Base-by-base conservation (phyloP, 2,329 filamentous ascomycete species). In the Pseudonectria foliicola region DNA sequence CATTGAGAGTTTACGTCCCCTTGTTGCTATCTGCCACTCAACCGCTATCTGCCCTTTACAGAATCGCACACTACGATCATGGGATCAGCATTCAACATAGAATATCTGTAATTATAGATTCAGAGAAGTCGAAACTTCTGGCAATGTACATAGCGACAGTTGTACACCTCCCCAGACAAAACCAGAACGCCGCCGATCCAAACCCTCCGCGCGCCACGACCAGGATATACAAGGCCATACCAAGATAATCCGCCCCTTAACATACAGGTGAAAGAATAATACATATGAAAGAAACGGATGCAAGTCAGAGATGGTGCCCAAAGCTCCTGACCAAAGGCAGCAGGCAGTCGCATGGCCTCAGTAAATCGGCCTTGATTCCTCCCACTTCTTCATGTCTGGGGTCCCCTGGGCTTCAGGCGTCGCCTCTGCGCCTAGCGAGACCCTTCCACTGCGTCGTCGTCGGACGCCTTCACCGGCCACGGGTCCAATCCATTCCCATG, bases 401-500 rank as follows among this genome's bases (percentile, higher is more conserved):
- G 41, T 41, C 28, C 31, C 45, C 48, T 42, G 40, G 26, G 44
- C 31, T 27, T 53, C 55, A 18, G 53, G 54, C 47, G 58, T 62
- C 27, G 63, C 47, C 16, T 66, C 64, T 4, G 59, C 49, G 7
- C 59, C 61, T 52, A 60, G 66, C 2, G 71, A 75, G 10, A 69
- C 63, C n/a, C 73, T 62, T 3, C 66, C 70, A 46, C 70, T 76
- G 47, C 67, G 68, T 24, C 73, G 63, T 31, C 69, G 63, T 27
- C 70, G 57, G 14, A 57, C 59, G 23, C 55, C 60, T 24, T 66
- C 65, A 13, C 66, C 68, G 13, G 64, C 59, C 13, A 69, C 63
- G 11, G 76, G 73, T 1, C 78, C 78, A 42, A 82, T 81, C 78
- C 78, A 82, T 54, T 82, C 79, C 78, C 78, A 82, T 1, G 77